Conservation (phyloP, 768 basidiomycete genomes). For the Boletellus emodensis region DNA sequence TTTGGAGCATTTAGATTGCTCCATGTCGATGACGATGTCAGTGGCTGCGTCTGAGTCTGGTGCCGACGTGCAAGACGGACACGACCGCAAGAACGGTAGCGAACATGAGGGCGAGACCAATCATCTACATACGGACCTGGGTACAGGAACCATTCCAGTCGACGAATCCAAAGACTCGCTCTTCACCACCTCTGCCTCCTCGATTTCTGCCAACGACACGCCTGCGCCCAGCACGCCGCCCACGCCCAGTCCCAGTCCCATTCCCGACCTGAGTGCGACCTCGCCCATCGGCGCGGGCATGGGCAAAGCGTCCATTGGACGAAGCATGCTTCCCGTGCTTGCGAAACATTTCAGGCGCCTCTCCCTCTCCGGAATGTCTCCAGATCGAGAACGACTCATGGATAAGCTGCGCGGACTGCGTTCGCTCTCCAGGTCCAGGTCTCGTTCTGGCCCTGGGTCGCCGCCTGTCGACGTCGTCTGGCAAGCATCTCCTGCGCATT, state of each 20-base stretch:
- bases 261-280: background rate
- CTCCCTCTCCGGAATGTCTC: slow-evolving; percentile 16
- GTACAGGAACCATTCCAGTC: slow-evolving; percentile 8
- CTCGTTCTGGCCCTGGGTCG: slow-evolving; percentile 3
- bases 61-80: background rate
- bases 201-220: slow-evolving; percentile 18
- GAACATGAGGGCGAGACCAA: background rate
- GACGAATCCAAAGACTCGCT: slow-evolving; percentile 29
- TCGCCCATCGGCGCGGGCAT: slow-evolving; percentile 3
- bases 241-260: slow-evolving; percentile 16
- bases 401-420: slow-evolving; percentile 23
- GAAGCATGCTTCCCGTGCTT: slow-evolving; percentile 30
- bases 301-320: slow-evolving; percentile 9
- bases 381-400: slow-evolving; percentile 21
- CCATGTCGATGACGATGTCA: slow-evolving; percentile 12
- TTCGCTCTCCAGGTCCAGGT: slow-evolving; percentile 13
- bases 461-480: slow-evolving; percentile 3
- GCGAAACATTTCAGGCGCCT: slow-evolving; percentile 25
- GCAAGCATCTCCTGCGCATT: slow-evolving; percentile 17
- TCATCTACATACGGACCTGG: background rate
- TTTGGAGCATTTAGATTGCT: slow-evolving; percentile 21
- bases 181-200: slow-evolving; percentile 25
- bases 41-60: slow-evolving; percentile 10
- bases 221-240: slow-evolving; percentile 26
- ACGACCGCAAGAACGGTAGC: background rate